Evolutionary conservation across 805 yeast genomes (phyloP), one percentile per base, ranked within the genome.

Genomic region (Starmerella riodocensis): DNA sequence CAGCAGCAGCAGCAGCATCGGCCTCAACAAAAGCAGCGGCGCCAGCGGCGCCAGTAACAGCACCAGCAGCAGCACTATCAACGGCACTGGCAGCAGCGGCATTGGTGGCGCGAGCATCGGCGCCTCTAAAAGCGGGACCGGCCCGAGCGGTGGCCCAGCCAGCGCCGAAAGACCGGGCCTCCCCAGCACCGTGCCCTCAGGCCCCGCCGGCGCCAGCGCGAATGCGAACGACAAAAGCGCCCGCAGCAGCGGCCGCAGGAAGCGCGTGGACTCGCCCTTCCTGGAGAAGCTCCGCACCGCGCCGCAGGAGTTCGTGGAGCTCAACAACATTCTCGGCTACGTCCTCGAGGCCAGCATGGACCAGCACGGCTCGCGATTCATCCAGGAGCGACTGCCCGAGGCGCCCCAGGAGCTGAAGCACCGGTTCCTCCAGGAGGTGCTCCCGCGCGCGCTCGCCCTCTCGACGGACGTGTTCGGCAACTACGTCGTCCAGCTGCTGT

Each of bases 381-480:
- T 91, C 47, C 99, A 91, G 62, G 94, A 86, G 52, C 78, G 80
- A 53, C 65, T 88, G 34, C 78, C 76, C 12, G 59, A 58, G 6
- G 76, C 93, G 0, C 48, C 69, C 7, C 63, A 63, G n/a, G 77
- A 72, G 18, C 88, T 83, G 52, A 80, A 78, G 52, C 93, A 80
- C 52, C 74, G 71, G 14, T 73, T 91, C 16, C 86, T 88, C 63
- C 76, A 76, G 47, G 96, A 86, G 60, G 76, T 91, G 27, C 65
- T 85, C 52, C 77, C 74, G 19, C 71, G 74, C 46, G 71, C 86
- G 4, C 66, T 77, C 40, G 85, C 78, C 40, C 65, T 91, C 46
- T 81, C 86, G 78, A 84, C 93, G 14, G 98, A 91, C 64, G 98
- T 91, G 7, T 91, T 91, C 61, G 99, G 99, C 42, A 91, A 91